phyloP scores from a whole-genome alignment of 2,329 filamentous ascomycete species.

The Ophioceras dolichostomum region DNA sequence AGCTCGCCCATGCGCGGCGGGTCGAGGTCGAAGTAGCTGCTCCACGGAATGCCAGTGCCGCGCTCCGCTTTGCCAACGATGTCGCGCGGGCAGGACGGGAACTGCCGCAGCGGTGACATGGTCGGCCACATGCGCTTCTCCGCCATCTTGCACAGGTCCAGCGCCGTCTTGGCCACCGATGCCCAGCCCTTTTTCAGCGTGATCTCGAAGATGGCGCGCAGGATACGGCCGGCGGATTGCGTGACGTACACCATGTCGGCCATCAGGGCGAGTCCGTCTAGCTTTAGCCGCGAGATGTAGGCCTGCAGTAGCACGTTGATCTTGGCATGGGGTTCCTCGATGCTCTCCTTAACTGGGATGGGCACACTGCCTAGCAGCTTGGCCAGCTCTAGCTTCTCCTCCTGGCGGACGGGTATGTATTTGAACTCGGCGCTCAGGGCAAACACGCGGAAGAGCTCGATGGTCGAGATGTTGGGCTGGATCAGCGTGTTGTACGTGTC shows the following conservation, averaged over 20 bases:
- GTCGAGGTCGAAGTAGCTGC: slow-evolving; percentile 89
- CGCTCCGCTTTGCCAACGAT: slow-evolving; percentile 87
- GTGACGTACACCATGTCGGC: slow-evolving; percentile 98
- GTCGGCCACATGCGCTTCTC: slow-evolving; percentile 99
- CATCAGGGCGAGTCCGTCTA: slow-evolving; percentile 92
- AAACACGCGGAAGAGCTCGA: slow-evolving; percentile 95
- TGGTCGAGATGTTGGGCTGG: slow-evolving; percentile 81
- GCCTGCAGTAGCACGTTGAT: slow-evolving; percentile 96
- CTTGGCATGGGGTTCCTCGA: slow-evolving; percentile 93
- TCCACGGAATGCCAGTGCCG: slow-evolving; percentile 90
- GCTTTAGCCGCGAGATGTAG: slow-evolving; percentile 87
- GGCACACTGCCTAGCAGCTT: slow-evolving; percentile 84
- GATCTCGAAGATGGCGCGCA: slow-evolving; percentile 93
- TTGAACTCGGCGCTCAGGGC: slow-evolving; percentile 96
- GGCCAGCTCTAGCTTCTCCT: slow-evolving; percentile 92
- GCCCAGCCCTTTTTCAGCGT: slow-evolving; percentile 96
- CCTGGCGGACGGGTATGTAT: slow-evolving; percentile 93
- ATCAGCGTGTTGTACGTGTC: slow-evolving; percentile 93
- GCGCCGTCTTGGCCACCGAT: slow-evolving; percentile 77
- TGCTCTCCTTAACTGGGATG: slow-evolving; percentile 93
- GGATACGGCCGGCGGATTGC: slow-evolving; percentile 90
- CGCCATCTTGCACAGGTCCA: slow-evolving; percentile 97
- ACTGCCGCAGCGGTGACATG: slow-evolving; percentile 92
- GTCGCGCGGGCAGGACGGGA: slow-evolving; percentile 68
- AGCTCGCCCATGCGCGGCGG: slow-evolving; percentile 94